Percentiles rank a stretch among this genome's conserved stretches.
phyloP scores from a whole-genome alignment of 2,329 filamentous ascomycete species.

The Fusarium torreyae region DNA sequence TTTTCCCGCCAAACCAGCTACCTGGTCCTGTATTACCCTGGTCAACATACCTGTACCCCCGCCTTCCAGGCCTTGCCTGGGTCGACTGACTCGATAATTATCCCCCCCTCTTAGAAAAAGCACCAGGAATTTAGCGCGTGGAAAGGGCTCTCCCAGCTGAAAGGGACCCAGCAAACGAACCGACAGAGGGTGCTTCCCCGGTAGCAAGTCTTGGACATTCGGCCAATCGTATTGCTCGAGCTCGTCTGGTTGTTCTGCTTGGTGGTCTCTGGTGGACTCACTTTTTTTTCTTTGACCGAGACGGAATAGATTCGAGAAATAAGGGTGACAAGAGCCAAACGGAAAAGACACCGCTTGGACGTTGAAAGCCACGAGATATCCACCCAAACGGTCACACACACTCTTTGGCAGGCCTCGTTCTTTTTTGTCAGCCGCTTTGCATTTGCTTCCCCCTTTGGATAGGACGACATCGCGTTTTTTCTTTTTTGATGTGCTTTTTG shows the following conservation, averaged over 20 bases:
- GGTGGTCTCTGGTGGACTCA: conserved; percentile 24
- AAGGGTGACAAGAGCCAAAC: conserved; percentile 36
- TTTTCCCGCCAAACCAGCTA: conserved; percentile 24
- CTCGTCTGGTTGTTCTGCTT: conserved; percentile 27
- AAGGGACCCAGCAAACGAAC: conserved; percentile 34
- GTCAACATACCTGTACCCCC: conserved; percentile 20
- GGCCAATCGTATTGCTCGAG: conserved; percentile 29
- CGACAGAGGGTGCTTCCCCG: conserved; percentile 32
- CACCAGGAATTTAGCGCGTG: conserved; percentile 32
- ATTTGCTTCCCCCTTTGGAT: conserved; percentile 18
- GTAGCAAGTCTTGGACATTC: conserved; percentile 15
- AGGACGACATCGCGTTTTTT: conserved; percentile 10
- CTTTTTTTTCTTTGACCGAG: conserved; percentile 11
- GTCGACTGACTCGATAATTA: conserved; percentile 47
- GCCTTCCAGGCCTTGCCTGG: conserved; percentile 36
- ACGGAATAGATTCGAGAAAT: conserved; percentile 23
- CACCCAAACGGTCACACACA: conserved; percentile 13
- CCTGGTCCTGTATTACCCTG: conserved; percentile 20
- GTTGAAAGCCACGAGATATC: conserved; percentile 27
- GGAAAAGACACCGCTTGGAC: conserved; percentile 37
- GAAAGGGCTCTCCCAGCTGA: conserved; percentile 39
- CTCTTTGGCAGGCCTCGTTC: conserved; percentile 34
- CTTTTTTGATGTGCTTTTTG: conserved; percentile 40
- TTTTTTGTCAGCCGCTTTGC: conserved; percentile 33
- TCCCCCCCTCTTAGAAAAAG: conserved; percentile 13